Conservation (phyloP, 805 yeast species). For the Candida pseudofarinosa region DNA sequence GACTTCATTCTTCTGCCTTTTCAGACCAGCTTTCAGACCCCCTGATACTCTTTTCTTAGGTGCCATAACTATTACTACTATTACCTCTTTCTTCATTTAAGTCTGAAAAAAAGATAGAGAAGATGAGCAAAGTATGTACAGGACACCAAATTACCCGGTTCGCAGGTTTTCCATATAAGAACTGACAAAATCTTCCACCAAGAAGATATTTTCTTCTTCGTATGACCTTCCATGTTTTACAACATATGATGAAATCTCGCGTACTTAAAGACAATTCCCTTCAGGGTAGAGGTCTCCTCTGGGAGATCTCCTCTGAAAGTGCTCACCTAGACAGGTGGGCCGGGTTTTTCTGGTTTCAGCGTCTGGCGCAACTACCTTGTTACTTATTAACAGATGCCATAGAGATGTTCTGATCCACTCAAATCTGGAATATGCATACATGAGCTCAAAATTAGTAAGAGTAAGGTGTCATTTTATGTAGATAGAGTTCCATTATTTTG, state of each 20-base stretch:
- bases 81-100: background rate
- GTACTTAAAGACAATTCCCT: slow-evolving; percentile 46
- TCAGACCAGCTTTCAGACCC: background rate
- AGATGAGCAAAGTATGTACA: slow-evolving; percentile 6
- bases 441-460: background rate
- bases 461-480: too few species aligned
- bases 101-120: slow-evolving; percentile 2
- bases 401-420: slow-evolving; percentile 44
- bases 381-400: slow-evolving; percentile 38
- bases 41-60: slow-evolving; percentile 18
- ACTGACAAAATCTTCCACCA: background rate
- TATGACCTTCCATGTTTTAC: slow-evolving; percentile 68
- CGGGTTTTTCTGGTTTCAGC: slow-evolving; percentile 45
- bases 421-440: slow-evolving; percentile 6
- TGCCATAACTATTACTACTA: slow-evolving; percentile 12
- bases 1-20: slow-evolving; percentile 1
- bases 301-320: slow-evolving; percentile 32
- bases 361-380: slow-evolving; percentile 51
- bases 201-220: slow-evolving; percentile 19
- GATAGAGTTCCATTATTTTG: too few species aligned
- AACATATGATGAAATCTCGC: slow-evolving; percentile 60
- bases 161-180: slow-evolving; percentile 13
- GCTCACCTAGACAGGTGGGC: slow-evolving; percentile 27
- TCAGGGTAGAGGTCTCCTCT: slow-evolving; percentile 33
- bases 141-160: slow-evolving; percentile 9